These are phyloP conservation scores for Abrus pulchellus DNA, from an alignment of 306 rosid genomes.

Conservation along the genomic window DNA sequence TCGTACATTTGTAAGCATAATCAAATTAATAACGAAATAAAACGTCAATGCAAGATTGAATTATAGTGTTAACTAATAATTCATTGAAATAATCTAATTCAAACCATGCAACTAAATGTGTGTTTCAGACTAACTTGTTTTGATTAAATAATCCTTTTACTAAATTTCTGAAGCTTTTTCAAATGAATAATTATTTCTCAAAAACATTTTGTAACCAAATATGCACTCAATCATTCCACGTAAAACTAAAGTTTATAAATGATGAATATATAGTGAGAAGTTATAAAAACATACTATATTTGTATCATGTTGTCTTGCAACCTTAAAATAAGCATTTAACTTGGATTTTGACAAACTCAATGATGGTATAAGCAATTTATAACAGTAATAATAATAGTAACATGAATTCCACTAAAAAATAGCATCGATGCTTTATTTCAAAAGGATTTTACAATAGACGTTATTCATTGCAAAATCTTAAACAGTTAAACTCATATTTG, in stretches of 20 bases:
- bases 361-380: slow-evolving; percentile 30
- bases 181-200: background rate
- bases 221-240: background rate
- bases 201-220: background rate
- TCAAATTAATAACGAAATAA: background rate
- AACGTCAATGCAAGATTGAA: background rate
- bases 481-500: background rate
- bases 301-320: slow-evolving; percentile 35
- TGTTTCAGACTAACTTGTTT: background rate
- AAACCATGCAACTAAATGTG: background rate
- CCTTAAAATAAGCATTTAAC: slow-evolving; percentile 40
- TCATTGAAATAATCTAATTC: no score
- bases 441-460: background rate
- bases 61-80: background rate
- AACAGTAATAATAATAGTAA: background rate
- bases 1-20: background rate
- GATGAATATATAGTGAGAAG: slow-evolving; percentile 11
- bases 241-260: background rate
- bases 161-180: no score
- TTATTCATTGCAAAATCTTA: slow-evolving; percentile 16
- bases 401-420: background rate
- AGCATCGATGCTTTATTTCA: background rate
- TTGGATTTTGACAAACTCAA: slow-evolving; percentile 29
- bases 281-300: slow-evolving; percentile 10
- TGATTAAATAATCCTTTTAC: background rate